Conservation (phyloP, 257 asterid genomes). For the Echites panduratus region DNA sequence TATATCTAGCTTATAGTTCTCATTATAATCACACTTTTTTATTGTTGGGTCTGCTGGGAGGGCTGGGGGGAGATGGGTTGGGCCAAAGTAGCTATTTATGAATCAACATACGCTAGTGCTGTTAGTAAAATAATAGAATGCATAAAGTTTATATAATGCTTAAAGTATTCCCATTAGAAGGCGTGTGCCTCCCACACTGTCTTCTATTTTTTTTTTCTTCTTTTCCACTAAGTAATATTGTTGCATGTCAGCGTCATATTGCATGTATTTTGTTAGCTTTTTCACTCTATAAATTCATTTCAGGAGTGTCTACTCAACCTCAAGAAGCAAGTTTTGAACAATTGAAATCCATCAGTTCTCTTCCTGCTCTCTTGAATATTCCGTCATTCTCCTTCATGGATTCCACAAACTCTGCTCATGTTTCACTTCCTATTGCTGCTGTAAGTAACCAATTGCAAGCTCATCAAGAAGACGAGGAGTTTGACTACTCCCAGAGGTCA, state of each 20-base stretch:
- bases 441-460: slow-evolving; percentile 14
- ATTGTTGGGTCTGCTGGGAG: not conserved
- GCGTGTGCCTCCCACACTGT: slow-evolving; percentile 32
- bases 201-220: not conserved
- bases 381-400: slow-evolving; percentile 35
- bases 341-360: slow-evolving; percentile 3
- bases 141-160: not conserved
- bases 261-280: not conserved
- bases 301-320: slow-evolving; percentile 9
- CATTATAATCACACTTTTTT: too few relatives aligned
- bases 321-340: slow-evolving; percentile 6
- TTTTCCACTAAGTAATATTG: not conserved
- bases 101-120: not conserved
- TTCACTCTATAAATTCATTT: slow-evolving; percentile 34
- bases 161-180: slow-evolving; percentile 18
- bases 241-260: slow-evolving; percentile 2
- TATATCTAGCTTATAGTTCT: too few relatives aligned
- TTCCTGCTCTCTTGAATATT: not conserved
- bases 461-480: slow-evolving; percentile 25
- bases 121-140: not conserved
- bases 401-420: slow-evolving; percentile 33
- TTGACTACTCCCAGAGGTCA: slow-evolving; percentile 54
- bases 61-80: not conserved
- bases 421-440: slow-evolving; percentile 21
- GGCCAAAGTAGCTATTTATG: not conserved